Evolutionary conservation across 345 rosid species (phyloP).

Genomic region (Eucalyptus pauciflora): DNA sequence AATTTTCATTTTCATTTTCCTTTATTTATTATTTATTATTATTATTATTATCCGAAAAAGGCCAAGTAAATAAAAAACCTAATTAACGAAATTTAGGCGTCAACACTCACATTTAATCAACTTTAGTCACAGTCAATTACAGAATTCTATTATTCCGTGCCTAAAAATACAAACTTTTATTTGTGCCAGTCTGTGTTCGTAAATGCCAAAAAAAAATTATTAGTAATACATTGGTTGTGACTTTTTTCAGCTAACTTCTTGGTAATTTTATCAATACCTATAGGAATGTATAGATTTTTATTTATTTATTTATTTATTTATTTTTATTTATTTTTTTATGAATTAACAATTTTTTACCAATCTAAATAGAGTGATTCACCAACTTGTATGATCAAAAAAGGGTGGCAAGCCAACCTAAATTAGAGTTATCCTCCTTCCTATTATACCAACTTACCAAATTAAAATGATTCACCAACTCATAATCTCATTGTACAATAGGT

Average conservation of each 20-base stretch:
- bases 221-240: not conserved
- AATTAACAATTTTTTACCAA: not conserved
- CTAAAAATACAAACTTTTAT: not conserved
- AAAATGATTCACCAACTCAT: not conserved
- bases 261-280: not conserved
- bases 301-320: no score
- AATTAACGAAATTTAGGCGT: no score
- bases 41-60: no score
- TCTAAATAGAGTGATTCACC: not conserved
- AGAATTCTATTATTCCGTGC: not conserved
- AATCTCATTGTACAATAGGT: not conserved
- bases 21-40: no score
- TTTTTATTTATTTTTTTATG: not conserved
- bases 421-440: not conserved
- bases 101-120: not conserved
- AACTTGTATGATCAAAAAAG: not conserved
- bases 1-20: no score
- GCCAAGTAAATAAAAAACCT: no score
- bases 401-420: not conserved
- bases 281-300: not conserved
- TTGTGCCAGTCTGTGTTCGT: not conserved
- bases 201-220: not conserved
- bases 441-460: not conserved
- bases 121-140: not conserved
- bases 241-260: not conserved